phyloP scores from a whole-genome alignment of 306 rosid species.

The Castanea crenata region DNA sequence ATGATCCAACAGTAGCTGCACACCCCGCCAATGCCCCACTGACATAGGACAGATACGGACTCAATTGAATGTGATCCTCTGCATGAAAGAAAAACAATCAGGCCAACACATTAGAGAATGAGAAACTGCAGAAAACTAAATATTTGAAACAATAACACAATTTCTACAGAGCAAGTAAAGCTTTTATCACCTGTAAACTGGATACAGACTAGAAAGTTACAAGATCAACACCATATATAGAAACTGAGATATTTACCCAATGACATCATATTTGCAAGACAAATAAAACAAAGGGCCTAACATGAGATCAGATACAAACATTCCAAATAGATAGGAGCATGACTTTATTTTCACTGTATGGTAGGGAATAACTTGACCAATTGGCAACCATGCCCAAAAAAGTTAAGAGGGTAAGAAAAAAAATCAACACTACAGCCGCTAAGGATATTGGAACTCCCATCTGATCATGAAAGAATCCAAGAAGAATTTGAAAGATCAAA shows the following conservation, averaged over 20 bases:
- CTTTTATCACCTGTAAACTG: neutral
- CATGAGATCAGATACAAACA: neutral
- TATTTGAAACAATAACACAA: neutral
- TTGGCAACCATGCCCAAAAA: conserved; percentile 14
- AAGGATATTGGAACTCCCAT: neutral
- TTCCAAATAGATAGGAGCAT: neutral
- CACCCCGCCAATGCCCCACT: conserved; percentile 94
- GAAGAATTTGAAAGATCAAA: neutral
- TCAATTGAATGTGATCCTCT: conserved; percentile 76
- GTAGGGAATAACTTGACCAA: neutral
- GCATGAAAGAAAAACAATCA: conserved; percentile 34
- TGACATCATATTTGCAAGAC: neutral
- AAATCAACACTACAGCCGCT: neutral
- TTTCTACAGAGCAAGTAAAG: neutral
- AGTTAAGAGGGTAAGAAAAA: too few species aligned
- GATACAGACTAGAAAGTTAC: neutral
- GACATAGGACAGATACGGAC: conserved; percentile 83
- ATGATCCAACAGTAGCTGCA: conserved; percentile 93
- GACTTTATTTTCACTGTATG: neutral
- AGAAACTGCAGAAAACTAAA: conserved; percentile 21
- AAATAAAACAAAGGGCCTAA: neutral
- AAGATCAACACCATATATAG: neutral
- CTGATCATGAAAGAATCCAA: conserved; percentile 10
- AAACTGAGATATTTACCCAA: neutral
- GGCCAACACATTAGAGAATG: neutral